Evolutionary conservation across 305 asterid genomes (phyloP).

Genomic region (Plantago lanceolata): DNA sequence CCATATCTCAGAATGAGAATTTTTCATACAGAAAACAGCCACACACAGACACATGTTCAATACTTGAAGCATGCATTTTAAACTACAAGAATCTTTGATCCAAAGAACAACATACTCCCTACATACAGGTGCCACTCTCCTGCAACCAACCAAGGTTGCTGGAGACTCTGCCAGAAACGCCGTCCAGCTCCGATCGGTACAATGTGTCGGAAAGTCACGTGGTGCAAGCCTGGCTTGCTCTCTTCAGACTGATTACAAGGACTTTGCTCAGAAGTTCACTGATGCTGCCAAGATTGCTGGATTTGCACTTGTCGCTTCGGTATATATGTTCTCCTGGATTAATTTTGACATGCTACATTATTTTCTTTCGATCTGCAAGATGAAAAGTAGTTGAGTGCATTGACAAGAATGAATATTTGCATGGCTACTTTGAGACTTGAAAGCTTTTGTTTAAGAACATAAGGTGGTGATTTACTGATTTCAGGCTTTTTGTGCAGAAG

Average conservation of each 20-base stretch:
- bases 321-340: slow-evolving; percentile 39
- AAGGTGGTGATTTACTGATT: too few relatives aligned
- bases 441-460: too few relatives aligned
- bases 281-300: slow-evolving; percentile 95
- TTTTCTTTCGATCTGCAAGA: too few relatives aligned
- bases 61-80: too few relatives aligned
- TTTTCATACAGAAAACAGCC: too few relatives aligned
- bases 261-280: slow-evolving; percentile 67
- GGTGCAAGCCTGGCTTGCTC: slow-evolving; percentile 68
- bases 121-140: slow-evolving; percentile 83
- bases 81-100: too few relatives aligned
- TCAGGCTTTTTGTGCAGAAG: too few relatives aligned
- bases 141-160: slow-evolving; percentile 69
- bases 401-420: too few relatives aligned
- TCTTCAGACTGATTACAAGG: slow-evolving; percentile 69
- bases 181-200: slow-evolving; percentile 53
- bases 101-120: slow-evolving; percentile 5
- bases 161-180: slow-evolving; percentile 37
- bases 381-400: too few relatives aligned
- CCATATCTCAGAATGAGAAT: too few relatives aligned
- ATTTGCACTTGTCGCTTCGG: slow-evolving; percentile 83
- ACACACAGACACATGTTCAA: too few relatives aligned
- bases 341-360: not conserved
- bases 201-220: slow-evolving; percentile 48
- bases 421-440: too few relatives aligned